A percentile compares a stretch with the other conserved stretches of the same genome.
These are phyloP conservation scores for Arabis hirsuta DNA, from an alignment of 345 rosid genomes.

Conservation along the genomic window DNA sequence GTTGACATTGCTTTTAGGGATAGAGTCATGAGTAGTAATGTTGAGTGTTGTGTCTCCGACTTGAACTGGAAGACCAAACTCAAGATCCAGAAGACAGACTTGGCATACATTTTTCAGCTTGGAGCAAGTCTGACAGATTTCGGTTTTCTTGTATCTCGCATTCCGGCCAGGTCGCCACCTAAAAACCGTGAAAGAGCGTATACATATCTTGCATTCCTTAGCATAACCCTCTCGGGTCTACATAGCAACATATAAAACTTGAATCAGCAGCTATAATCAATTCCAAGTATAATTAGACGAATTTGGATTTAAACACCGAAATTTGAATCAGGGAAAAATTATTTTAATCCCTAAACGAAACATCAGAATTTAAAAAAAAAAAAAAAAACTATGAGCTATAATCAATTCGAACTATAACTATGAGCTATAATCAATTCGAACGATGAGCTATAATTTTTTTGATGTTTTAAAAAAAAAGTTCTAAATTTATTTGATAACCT, in stretches of 20 bases:
- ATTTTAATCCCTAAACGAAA: not conserved
- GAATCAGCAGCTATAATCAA: constrained; percentile 5
- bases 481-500: not conserved
- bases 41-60: constrained; percentile 87
- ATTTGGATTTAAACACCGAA: too few relatives aligned
- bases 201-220: constrained; percentile 95
- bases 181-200: constrained; percentile 85
- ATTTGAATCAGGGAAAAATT: too few relatives aligned
- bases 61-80: constrained; percentile 92
- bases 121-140: constrained; percentile 88
- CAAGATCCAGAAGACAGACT: constrained; percentile 92
- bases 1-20: constrained; percentile 92
- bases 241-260: constrained; percentile 28
- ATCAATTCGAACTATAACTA: constrained; percentile 5
- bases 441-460: too few relatives aligned
- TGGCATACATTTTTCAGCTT: constrained; percentile 92
- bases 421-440: too few relatives aligned
- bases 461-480: too few relatives aligned
- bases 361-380: not conserved
- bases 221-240: constrained; percentile 83
- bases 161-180: constrained; percentile 93
- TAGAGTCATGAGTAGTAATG: constrained; percentile 77
- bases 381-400: not conserved
- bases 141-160: constrained; percentile 81
- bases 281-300: too few relatives aligned